Evolutionary conservation across 345 rosid species (phyloP), one percentile per base, ranked within the genome.

Genomic region (Corymbia maculata): DNA sequence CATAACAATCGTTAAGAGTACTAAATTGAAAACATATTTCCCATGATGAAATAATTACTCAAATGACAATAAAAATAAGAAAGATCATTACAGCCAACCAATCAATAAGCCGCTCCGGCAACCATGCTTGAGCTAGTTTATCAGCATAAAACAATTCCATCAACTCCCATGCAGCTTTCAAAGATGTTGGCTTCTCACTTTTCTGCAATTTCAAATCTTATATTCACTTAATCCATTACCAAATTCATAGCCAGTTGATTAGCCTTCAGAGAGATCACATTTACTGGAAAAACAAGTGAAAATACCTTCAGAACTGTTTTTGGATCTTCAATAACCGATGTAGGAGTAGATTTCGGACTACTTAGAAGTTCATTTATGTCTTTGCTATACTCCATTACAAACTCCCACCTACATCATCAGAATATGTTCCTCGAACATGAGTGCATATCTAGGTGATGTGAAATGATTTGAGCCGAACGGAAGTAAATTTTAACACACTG

Each of bases 141-240:
- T 97, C 97, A 15, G 93, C 98, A 92, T 95, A 97, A 91, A 97
- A 94, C 68, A 96, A 90, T 86, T 98, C 99, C 97, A 98, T 93
- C 92, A 98, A 92, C 93, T 96, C 97, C 99, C 99, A 98, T 8
- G 98, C 99, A 89, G 98, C 99, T 92, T 94, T 97, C 89, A 97
- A 93, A 90, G 91, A 90, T 17, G 93, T 95, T 52, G 97, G 95
- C 89, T 93, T 92, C 86, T 92, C 95, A 86, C 85, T 90, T 90
- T 89, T 92, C 98, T 97, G 87, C 90, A 91, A 52, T 28, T 87
- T 85, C 44, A 75, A 75, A 75, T 19, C 84, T 42, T 49, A 75
- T 42, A 42, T 75, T 75, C 45, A 70, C 2, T 22, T 70, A 19
- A 32, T 7, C 45, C 80, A 32, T 16, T 32, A 8, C 24, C 80